Evolutionary conservation across 2,329 filamentous ascomycete species (phyloP).

Genomic region (Parasarocladium wereldwijsianum): DNA sequence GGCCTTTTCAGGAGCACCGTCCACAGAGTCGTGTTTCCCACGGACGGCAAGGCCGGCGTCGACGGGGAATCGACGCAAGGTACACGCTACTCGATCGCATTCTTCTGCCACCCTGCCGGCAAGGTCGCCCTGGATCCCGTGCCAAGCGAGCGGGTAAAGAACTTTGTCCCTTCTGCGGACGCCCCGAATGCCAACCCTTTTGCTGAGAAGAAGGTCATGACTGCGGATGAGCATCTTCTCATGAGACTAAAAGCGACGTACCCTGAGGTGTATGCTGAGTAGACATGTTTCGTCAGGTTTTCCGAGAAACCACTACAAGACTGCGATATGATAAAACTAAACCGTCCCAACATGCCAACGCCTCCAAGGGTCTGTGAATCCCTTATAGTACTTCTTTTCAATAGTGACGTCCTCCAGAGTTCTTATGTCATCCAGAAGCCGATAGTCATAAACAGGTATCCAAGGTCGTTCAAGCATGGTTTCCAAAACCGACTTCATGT

Average conservation of each 20-base stretch:
- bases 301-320: not conserved
- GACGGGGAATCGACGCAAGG: constrained; percentile 31
- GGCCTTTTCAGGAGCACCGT: constrained; percentile 77
- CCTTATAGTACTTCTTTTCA: constrained; percentile 17
- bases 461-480: constrained; percentile 11
- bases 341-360: constrained; percentile 24
- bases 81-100: constrained; percentile 51
- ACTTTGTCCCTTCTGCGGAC: constrained; percentile 19
- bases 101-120: constrained; percentile 51
- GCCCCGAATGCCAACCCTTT: constrained; percentile 27
- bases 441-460: constrained; percentile 32
- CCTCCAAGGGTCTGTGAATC: constrained; percentile 25
- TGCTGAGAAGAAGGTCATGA: constrained; percentile 40
- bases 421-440: constrained; percentile 24
- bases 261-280: constrained; percentile 34
- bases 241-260: constrained; percentile 48
- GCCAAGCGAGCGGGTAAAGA: constrained; percentile 41
- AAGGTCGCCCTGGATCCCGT: constrained; percentile 38
- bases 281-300: constrained; percentile 9
- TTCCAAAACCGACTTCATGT: constrained; percentile 18
- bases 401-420: constrained; percentile 20
- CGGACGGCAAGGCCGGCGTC: constrained; percentile 10
- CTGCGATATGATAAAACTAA: not conserved
- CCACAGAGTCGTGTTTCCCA: constrained; percentile 67
- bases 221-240: constrained; percentile 47